A percentile compares a stretch with the other conserved stretches of the same genome.
phyloP scores from a whole-genome alignment of 257 asterid genomes.

The Euphrasia confusa region DNA sequence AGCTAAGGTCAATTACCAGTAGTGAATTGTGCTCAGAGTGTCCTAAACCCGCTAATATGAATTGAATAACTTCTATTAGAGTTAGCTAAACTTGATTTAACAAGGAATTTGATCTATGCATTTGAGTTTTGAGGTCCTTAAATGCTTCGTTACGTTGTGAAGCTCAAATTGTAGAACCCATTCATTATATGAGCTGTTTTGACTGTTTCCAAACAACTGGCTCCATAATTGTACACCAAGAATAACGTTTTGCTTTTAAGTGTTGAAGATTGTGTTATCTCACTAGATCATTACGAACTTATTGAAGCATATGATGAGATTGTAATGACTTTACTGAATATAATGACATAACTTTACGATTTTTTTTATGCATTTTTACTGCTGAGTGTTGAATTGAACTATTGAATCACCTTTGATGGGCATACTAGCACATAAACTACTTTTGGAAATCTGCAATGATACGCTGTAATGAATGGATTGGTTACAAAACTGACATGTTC shows the following conservation, averaged over 20 bases:
- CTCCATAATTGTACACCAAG: slow-evolving; percentile 5
- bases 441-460: slow-evolving; percentile 4
- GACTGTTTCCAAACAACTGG: slow-evolving; percentile 15
- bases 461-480: background rate
- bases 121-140: slow-evolving; percentile 19
- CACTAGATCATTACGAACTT: background rate
- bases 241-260: background rate
- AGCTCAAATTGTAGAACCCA: slow-evolving; percentile 16
- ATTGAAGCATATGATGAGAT: background rate
- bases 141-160: slow-evolving; percentile 2
- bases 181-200: slow-evolving; percentile 9
- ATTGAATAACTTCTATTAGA: background rate
- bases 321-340: slow-evolving; percentile 1
- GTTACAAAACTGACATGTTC: slow-evolving; percentile 8
- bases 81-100: background rate
- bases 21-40: background rate
- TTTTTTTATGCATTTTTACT: slow-evolving; percentile 5
- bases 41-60: background rate
- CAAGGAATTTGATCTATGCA: slow-evolving; percentile 8
- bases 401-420: slow-evolving; percentile 1
- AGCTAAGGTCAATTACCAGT: slow-evolving; percentile 1
- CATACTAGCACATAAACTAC: background rate
- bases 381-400: background rate
- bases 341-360: background rate
- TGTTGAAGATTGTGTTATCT: background rate